Evolutionary conservation across 176 grass and related monocot species (phyloP).

Genomic region (Coix lacrymajobi): DNA sequence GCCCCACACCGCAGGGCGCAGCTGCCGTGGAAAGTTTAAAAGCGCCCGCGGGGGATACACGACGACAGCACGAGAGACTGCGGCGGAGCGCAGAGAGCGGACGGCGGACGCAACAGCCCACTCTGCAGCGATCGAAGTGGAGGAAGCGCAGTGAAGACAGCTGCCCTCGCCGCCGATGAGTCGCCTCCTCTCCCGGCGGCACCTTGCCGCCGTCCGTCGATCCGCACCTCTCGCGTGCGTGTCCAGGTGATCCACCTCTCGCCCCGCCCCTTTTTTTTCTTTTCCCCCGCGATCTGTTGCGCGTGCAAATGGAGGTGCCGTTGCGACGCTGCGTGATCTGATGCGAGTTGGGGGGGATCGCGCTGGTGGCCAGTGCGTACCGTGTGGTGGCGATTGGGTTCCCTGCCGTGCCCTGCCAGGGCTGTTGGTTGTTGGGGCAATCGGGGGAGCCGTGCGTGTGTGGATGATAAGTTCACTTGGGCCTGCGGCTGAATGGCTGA

Average conservation of each 20-base stretch:
- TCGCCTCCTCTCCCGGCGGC: conserved; percentile 33
- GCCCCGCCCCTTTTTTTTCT: background rate
- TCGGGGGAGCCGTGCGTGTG: background rate
- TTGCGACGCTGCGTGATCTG: background rate
- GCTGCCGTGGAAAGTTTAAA: conserved; percentile 7
- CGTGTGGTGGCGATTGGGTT: background rate
- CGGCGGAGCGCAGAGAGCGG: background rate
- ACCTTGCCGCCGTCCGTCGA: conserved; percentile 3
- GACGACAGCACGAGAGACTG: background rate
- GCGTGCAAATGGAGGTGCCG: background rate
- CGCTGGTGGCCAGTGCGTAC: background rate
- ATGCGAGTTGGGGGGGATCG: background rate
- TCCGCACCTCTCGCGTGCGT: conserved; percentile 14
- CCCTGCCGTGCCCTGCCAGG: background rate
- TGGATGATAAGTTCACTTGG: background rate
- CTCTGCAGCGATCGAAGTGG: background rate
- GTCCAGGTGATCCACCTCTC: conserved; percentile 23
- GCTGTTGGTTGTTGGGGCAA: background rate
- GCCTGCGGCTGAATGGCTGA: background rate
- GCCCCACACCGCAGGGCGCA: background rate
- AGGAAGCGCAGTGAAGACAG: background rate
- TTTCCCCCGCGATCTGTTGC: background rate
- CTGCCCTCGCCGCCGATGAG: conserved; percentile 31
- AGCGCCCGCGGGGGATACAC: background rate
- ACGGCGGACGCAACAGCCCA: background rate